Base-by-base conservation (phyloP, 2,329 filamentous ascomycete genomes). In the Trichoderma brevicompactum region DNA sequence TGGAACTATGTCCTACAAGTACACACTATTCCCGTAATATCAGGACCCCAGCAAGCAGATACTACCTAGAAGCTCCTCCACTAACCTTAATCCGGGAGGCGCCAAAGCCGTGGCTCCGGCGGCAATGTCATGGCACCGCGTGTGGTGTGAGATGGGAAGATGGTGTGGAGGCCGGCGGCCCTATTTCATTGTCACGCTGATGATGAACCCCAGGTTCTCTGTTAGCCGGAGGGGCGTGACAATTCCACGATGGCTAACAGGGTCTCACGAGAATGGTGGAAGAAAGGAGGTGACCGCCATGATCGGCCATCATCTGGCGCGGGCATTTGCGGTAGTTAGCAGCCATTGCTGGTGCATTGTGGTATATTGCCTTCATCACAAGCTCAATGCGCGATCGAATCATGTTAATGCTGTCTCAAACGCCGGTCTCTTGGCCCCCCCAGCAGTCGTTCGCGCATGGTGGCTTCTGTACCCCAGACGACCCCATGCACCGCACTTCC, bases 391-490 rank as follows among this genome's bases (percentile, higher is more conserved):
- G 38, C 62, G 15, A 54, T 54, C 49, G 40, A 63, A 54, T 54
- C 60, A 63, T 62, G 60, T 62, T 46, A 46, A 63, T 53, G 60
- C 49, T 49, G 60, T 48, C 40, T 63, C 60, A 64, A 64, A 64
- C 52, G 61, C 34, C 61, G 52, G 61, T 41, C 36, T 58, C 54
- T 64, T 49, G 34, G 32, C 36, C 34, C 38, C 41, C 50, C 32
- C 19, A 49, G 52, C 13, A 49, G n/a, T 7, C n/a, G 28, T 53
- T 53, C 48, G 32, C 49, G 63, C 48, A 38, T 62, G 49, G 56
- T 46, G 48, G 56, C 59, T 56, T 56, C 65, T 66, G 65, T 41
- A 66, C 65, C 65, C 65, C 65, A 66, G 65, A 66, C 65, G 54
- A 59, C 44, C 32, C 49, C 48, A 63, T 53, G 46, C 41, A 36